These are phyloP conservation scores for Pleurotus sapidus DNA, from an alignment of 768 basidiomycete genomes.

Conservation along the genomic window DNA sequence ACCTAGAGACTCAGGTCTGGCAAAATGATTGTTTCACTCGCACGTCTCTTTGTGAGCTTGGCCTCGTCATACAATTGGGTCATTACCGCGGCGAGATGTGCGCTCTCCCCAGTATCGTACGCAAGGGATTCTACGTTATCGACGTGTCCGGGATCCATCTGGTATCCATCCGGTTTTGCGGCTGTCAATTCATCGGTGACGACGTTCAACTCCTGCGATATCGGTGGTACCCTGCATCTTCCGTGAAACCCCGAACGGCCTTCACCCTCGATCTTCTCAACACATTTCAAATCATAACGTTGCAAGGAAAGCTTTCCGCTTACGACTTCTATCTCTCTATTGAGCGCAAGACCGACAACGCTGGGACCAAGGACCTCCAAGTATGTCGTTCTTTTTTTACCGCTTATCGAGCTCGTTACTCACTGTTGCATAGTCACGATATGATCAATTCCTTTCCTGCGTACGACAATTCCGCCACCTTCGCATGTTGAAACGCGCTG, in stretches of 20 bases:
- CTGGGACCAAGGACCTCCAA: background rate
- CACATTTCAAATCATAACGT: constrained; percentile 10
- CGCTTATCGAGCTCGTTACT: no score
- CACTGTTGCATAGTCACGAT: constrained; percentile 5
- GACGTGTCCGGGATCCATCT: constrained; percentile 22
- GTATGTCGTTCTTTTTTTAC: no score
- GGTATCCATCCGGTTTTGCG: constrained; percentile 20
- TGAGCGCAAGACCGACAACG: constrained; percentile 7
- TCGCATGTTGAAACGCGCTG: constrained; percentile 19
- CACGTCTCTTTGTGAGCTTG: constrained; percentile 3
- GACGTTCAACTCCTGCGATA: constrained; percentile 6
- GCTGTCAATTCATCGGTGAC: constrained; percentile 8
- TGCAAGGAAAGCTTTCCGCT: constrained; percentile 8
- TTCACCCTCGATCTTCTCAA: constrained; percentile 11
- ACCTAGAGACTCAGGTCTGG: no score
- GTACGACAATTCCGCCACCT: constrained; percentile 17
- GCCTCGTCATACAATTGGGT: constrained; percentile 9
- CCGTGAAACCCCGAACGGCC: background rate
- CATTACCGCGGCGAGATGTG: constrained; percentile 3
- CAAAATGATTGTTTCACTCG: background rate
- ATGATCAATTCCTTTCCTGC: constrained; percentile 6
- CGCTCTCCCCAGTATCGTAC: background rate
- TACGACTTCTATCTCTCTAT: constrained; percentile 10
- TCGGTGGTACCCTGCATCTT: constrained; percentile 5
- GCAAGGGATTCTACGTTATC: constrained; percentile 11